Evolutionary conservation across 192 early-diverging fungal species (phyloP), one percentile per base, ranked within the genome.

Genomic region (Coemansia furcata): DNA sequence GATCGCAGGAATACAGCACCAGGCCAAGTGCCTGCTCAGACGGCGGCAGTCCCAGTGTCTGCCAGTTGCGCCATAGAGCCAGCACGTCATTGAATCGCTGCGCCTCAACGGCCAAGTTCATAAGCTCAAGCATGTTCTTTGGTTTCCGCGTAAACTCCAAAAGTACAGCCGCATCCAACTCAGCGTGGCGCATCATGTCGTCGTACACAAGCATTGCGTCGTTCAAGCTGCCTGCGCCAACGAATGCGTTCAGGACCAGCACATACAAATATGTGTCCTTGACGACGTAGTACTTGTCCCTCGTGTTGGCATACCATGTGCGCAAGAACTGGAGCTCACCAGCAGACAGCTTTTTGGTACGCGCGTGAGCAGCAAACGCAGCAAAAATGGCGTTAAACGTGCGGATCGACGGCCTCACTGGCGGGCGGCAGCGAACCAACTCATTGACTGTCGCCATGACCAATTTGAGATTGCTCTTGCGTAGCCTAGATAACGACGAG

Each of bases 1-100:
- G 78, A 44, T 81, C 78, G 44, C 70, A 73, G n/a, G 78, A 73
- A 61, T 72, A 76, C 54, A 81, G 64, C 7, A 68, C 69, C 47
- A 73, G 36, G 21, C 63, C 43, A 10, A 65, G 60, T 1, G 67
- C 65, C 4, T 62, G 50, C 15, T 72, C 66, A 3, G 67, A 57
- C 14, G 40, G 63, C 30, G 70, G 64, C 36, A 72, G 19, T 21
- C 67, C 21, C 46, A 76, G 44, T 26, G 19, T 12, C 47, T 36
- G 46, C 78, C 78, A 81, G 70, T 58, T 44, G 3, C 70, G 64
- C 78, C 73, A 81, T n/a, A 81, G 67, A 6, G 39, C 58, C 64
- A 76, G 47, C 2, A 52, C 55, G 5, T 46, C 49, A 2, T 64
- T 67, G 35, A 69, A 81, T 35, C 69, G 38, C 36, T 73, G 78